Conservation (phyloP, 2,329 filamentous ascomycete species). For the Arachnomyces sp. region DNA sequence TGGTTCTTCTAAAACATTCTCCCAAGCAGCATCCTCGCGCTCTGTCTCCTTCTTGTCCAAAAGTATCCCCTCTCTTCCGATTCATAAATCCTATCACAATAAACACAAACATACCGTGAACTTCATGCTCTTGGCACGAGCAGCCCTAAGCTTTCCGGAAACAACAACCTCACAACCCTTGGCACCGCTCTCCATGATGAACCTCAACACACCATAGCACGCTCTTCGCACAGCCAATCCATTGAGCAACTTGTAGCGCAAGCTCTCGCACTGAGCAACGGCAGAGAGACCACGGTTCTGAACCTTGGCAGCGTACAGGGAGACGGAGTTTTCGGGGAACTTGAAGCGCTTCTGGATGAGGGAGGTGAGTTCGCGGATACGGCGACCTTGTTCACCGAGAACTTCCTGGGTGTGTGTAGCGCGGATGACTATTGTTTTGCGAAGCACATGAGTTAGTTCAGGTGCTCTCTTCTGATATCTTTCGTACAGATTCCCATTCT, state of each 20-base stretch:
- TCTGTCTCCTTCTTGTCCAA: neutral
- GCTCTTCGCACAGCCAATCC: slow-evolving; percentile 96
- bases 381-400: slow-evolving; percentile 98
- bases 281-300: slow-evolving; percentile 99
- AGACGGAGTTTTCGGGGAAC: slow-evolving; percentile 99
- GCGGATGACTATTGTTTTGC: slow-evolving; percentile 76
- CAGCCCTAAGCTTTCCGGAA: slow-evolving; percentile 96
- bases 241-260: slow-evolving; percentile 99
- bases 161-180: slow-evolving; percentile 99
- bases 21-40: neutral
- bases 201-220: slow-evolving; percentile 99
- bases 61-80: neutral
- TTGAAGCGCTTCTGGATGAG: slow-evolving; percentile 99
- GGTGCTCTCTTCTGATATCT: slow-evolving; percentile 12
- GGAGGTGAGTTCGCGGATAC: slow-evolving; percentile 99
- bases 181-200: slow-evolving; percentile 99
- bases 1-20: neutral
- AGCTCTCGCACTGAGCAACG: slow-evolving; percentile 99
- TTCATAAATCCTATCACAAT: too few relatives aligned
- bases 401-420: slow-evolving; percentile 99
- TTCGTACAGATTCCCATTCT: slow-evolving; percentile 6
- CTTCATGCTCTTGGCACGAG: slow-evolving; percentile 99
- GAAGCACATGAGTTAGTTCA: slow-evolving; percentile 25
- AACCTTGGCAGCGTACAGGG: slow-evolving; percentile 99
- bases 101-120: slow-evolving; percentile 70